A percentile compares a stretch with the other conserved stretches of the same genome.
Evolutionary conservation across 2,329 filamentous ascomycete genomes (phyloP).

Genomic region (Claviceps monticola): DNA sequence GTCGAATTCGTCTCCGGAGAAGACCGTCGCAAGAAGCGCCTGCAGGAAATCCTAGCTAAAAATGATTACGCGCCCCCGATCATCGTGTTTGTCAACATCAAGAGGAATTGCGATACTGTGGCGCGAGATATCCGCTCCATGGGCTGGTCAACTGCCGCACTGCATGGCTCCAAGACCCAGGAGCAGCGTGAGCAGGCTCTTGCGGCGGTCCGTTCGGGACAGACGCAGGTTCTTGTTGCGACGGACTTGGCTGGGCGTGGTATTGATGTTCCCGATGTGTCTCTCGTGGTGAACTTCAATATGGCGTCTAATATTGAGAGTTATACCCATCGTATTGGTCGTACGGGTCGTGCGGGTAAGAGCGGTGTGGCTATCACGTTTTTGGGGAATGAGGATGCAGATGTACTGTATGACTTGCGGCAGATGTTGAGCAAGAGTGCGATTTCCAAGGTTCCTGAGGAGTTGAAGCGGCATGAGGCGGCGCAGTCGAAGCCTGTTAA

Average conservation of each 20-base stretch:
- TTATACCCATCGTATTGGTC: slow-evolving; percentile 92
- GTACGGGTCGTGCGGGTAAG: slow-evolving; percentile 95
- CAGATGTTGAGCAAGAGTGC: slow-evolving; percentile 89
- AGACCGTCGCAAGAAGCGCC: slow-evolving; percentile 90
- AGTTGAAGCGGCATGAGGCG: slow-evolving; percentile 75
- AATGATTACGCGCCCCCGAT: slow-evolving; percentile 76
- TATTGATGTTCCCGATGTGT: slow-evolving; percentile 94
- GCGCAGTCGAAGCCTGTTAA: slow-evolving; percentile 66
- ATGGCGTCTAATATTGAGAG: slow-evolving; percentile 88
- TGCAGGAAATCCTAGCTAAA: slow-evolving; percentile 76
- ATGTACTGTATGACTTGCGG: slow-evolving; percentile 86
- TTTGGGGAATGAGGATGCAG: slow-evolving; percentile 75
- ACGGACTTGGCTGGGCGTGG: slow-evolving; percentile 92
- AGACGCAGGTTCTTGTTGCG: slow-evolving; percentile 79
- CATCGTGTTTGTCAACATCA: slow-evolving; percentile 99
- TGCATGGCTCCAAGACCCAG: slow-evolving; percentile 94
- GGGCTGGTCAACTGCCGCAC: slow-evolving; percentile 78
- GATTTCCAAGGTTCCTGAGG: slow-evolving; percentile 81
- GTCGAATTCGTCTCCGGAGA: slow-evolving; percentile 85
- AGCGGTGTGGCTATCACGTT: slow-evolving; percentile 94
- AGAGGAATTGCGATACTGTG: slow-evolving; percentile 92
- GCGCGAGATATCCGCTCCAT: slow-evolving; percentile 88
- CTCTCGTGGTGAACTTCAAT: slow-evolving; percentile 95
- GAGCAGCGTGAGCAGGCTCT: slow-evolving; percentile 93
- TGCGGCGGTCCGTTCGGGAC: slow-evolving; percentile 65